Percentiles rank a stretch among this genome's conserved stretches.
These are phyloP conservation scores for Globisporangium perplexum DNA, from an alignment of 352 stramenopile species.

Conservation along the genomic window DNA sequence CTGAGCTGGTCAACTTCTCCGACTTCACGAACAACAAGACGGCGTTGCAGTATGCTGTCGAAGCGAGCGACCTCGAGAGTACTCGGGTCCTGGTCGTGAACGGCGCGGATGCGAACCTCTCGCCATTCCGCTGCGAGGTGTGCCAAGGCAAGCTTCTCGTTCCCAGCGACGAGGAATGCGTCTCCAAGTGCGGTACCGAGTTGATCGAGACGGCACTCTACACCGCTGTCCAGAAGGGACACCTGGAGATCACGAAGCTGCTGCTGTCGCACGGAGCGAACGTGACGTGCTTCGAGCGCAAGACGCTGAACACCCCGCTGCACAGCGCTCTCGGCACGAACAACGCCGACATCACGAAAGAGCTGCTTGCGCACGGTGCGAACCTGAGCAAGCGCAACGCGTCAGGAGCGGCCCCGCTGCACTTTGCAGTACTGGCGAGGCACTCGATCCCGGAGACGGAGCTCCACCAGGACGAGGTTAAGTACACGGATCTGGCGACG, in stretches of 20 bases:
- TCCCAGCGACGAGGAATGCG: conserved; percentile 18
- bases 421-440: conserved; percentile 35
- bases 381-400: conserved; percentile 37
- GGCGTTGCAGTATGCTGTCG: conserved; percentile 48
- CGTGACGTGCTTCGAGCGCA: conserved; percentile 34
- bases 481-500: conserved; percentile 26
- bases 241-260: conserved; percentile 24
- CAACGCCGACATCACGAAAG: conserved; percentile 28
- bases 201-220: conserved; percentile 42
- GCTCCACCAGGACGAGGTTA: conserved; percentile 46
- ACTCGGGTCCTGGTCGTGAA: conserved; percentile 28
- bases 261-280: conserved; percentile 39
- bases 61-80: conserved; percentile 33
- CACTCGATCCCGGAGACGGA: conserved; percentile 44
- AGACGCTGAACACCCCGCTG: conserved; percentile 33
- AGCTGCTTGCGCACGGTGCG: conserved; percentile 39
- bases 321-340: conserved; percentile 42
- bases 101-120: conserved; percentile 46
- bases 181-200: conserved; percentile 25
- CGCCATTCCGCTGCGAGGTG: conserved; percentile 30
- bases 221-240: conserved; percentile 29
- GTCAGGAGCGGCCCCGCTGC: conserved; percentile 31
- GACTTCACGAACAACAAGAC: conserved; percentile 49
- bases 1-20: conserved; percentile 37
- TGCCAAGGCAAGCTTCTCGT: conserved; percentile 18